phyloP scores from a whole-genome alignment of 2,329 filamentous ascomycete species.

The Didymosphaeria variabile region DNA sequence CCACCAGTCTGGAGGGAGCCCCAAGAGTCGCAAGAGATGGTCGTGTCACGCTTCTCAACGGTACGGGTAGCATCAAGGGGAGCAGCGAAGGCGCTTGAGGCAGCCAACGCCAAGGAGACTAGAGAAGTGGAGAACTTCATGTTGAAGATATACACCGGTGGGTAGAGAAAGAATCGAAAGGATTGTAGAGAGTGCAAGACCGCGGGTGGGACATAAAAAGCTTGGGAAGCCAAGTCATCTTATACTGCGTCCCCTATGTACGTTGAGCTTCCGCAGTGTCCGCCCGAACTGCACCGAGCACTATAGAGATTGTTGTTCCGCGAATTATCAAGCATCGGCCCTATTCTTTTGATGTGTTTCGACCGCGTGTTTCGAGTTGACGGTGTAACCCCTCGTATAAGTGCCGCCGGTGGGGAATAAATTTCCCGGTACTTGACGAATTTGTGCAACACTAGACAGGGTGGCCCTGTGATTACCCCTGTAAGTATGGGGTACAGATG shows the following conservation, averaged over 20 bases:
- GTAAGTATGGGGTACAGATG: conserved; percentile 1
- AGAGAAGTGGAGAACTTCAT: conserved; percentile 9
- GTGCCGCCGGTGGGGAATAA: conserved; percentile 14
- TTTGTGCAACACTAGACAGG: conserved; percentile 5
- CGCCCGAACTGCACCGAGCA: not conserved
- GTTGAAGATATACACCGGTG: not conserved
- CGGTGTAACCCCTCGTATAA: not conserved
- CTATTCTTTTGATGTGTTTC: not conserved
- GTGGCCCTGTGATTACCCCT: not conserved
- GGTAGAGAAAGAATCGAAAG: not conserved
- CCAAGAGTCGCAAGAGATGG: conserved; percentile 12
- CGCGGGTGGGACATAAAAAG: not conserved
- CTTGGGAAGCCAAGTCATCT: not conserved
- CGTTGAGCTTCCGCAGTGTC: conserved; percentile 6
- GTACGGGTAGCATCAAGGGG: conserved; percentile 3
- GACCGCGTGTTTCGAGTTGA: conserved; percentile 3
- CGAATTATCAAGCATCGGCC: conserved; percentile 11
- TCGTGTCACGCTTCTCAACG: conserved; percentile 12
- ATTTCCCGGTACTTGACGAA: conserved; percentile 8
- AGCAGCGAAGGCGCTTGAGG: conserved; percentile 11
- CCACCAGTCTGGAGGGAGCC: conserved; percentile 7
- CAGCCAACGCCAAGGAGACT: conserved; percentile 2
- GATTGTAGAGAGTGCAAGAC: not conserved
- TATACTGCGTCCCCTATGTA: not conserved
- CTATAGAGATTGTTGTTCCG: conserved; percentile 10